Conservation (phyloP, 2,329 filamentous ascomycete genomes). For the Botrytis sinoallii region DNA sequence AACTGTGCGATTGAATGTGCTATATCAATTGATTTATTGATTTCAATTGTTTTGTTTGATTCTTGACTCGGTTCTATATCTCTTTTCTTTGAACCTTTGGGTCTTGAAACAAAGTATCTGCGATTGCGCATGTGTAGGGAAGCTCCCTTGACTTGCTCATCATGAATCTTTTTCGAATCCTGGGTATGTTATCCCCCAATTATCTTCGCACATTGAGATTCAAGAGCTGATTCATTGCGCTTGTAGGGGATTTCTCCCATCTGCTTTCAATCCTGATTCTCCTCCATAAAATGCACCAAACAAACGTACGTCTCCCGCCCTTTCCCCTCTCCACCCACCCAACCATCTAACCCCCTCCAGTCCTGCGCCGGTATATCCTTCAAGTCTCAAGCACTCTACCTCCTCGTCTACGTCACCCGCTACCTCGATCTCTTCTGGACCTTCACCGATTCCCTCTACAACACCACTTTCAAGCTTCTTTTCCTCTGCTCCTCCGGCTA, state of each 20-base stretch:
- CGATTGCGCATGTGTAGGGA: slow-evolving; percentile 15
- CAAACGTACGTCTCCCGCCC: slow-evolving; percentile 62
- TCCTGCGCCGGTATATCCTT: slow-evolving; percentile 91
- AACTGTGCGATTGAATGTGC: background rate
- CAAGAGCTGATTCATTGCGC: slow-evolving; percentile 17
- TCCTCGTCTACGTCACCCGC: slow-evolving; percentile 88
- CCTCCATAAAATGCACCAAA: slow-evolving; percentile 91
- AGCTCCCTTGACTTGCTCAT: slow-evolving; percentile 34
- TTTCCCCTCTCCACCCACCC: slow-evolving; percentile 15
- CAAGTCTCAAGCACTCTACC: slow-evolving; percentile 94
- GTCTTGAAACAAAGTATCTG: background rate
- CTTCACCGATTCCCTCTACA: slow-evolving; percentile 71
- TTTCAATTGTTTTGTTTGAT: background rate
- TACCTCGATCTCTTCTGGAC: slow-evolving; percentile 92
- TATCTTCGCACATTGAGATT: background rate
- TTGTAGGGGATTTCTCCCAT: slow-evolving; percentile 88
- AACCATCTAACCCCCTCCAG: slow-evolving; percentile 13
- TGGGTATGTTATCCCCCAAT: slow-evolving; percentile 47
- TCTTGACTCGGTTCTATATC: background rate
- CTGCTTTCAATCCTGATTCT: slow-evolving; percentile 90
- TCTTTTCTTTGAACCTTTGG: slow-evolving; percentile 8
- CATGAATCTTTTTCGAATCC: slow-evolving; percentile 69
- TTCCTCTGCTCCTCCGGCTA: slow-evolving; percentile 90
- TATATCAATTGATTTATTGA: slow-evolving; percentile 2
- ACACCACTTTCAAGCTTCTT: slow-evolving; percentile 91